phyloP scores from a whole-genome alignment of 768 basidiomycete species.

The Suillus lakei region DNA sequence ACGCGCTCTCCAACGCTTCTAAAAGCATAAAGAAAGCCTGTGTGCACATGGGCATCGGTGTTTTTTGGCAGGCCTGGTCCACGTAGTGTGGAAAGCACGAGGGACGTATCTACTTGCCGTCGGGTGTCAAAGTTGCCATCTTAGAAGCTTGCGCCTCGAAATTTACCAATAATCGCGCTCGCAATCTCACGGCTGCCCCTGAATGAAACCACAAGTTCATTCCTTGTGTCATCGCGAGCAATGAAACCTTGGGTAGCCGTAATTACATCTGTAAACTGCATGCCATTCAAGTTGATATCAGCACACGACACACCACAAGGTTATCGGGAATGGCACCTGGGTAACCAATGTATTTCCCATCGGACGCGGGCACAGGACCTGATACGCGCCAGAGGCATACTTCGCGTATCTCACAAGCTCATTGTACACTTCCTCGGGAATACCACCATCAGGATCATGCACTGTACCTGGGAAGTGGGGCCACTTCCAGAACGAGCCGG shows the following conservation, averaged over 20 bases:
- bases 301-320: background rate
- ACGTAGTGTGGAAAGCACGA: conserved; percentile 24
- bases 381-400: conserved; percentile 57
- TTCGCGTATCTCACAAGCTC: conserved; percentile 51
- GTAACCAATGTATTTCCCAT: conserved; percentile 48
- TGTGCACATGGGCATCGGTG: conserved; percentile 36
- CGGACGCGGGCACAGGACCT: conserved; percentile 50
- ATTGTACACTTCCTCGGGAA: conserved; percentile 43
- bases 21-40: conserved; percentile 42
- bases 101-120: conserved; percentile 20
- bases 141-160: background rate
- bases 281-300: conserved; percentile 3
- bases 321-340: conserved; percentile 32
- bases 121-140: conserved; percentile 11
- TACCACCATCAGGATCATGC: conserved; percentile 29
- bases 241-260: conserved; percentile 50
- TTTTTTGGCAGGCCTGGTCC: conserved; percentile 31
- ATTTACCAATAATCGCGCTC: conserved; percentile 24
- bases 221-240: conserved; percentile 45
- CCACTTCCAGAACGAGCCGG: conserved; percentile 15
- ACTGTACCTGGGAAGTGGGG: conserved; percentile 29
- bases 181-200: conserved; percentile 40
- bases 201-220: conserved; percentile 47
- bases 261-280: conserved; percentile 41
- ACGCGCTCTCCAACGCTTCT: conserved; percentile 36